Base-by-base conservation (phyloP, 345 rosid species). In the Toxicodendron radicans region DNA sequence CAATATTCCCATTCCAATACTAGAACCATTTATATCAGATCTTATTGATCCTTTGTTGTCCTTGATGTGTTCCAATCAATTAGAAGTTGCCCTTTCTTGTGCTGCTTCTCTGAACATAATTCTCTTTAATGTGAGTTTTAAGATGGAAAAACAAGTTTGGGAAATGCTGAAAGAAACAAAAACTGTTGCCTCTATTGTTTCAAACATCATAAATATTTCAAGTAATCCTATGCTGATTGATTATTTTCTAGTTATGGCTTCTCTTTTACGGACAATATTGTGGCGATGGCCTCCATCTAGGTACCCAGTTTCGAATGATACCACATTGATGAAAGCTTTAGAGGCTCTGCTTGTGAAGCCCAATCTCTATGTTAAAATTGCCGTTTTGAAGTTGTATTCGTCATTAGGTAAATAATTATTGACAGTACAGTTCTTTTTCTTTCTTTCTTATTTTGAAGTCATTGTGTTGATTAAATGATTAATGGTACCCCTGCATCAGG, bases 221-320 rank as follows among this genome's bases (percentile, higher is more conserved):
- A 64, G 76, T 58, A 81, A 76, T 51, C 64, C 58, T 73, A 64
- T 77, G 68, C 77, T 86, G 6, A 77, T 73, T 56, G 89, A 88
- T 41, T 84, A 85, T 82, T 90, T 89, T 75, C 86, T 81, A 65
- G 93, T 82, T 83, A 83, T 81, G 88, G 82, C 84, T 73, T 80
- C 76, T 64, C 89, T 93, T 41, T 75, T 91, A 77, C 80, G 86
- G 71, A 81, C 75, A 9, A 75, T 91, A 57, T 74, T 90, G 79
- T 74, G 78, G 79, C 83, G 81, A 73, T 93, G 91, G 92, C 87
- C 98, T 75, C 84, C 78, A 62, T 87, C 88, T 73, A 86, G 98
- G 72, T 91, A 80, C 79, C 60, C 45, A 56, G 91, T 90, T 53
- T 91, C 91, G 95, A 76, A 80, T 73, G 86, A 86, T 82, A 38